These are phyloP conservation scores for Citrus reticulata DNA, from an alignment of 345 rosid genomes.

Conservation along the genomic window DNA sequence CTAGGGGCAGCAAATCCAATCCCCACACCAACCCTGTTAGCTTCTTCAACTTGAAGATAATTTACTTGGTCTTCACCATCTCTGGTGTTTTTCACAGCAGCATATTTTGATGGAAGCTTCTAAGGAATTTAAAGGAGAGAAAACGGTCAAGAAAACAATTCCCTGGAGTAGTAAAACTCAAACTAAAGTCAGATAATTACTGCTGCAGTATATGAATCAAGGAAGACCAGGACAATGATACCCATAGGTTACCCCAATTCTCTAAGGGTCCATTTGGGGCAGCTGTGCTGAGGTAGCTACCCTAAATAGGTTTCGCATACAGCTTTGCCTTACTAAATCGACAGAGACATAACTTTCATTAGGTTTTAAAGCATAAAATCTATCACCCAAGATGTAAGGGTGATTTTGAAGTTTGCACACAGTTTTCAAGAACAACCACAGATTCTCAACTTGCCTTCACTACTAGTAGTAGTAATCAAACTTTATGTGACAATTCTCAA, in stretches of 20 bases:
- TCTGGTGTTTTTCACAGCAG: conserved; percentile 30
- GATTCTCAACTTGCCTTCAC: background rate
- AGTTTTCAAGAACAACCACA: background rate
- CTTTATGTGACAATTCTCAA: background rate
- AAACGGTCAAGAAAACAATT: background rate
- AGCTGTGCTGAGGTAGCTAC: no score
- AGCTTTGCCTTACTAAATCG: background rate
- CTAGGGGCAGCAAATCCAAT: conserved; percentile 30
- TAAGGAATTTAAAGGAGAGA: conserved; percentile 6
- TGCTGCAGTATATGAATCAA: background rate
- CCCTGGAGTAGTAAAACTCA: background rate
- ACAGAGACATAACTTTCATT: background rate
- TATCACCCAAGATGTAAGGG: background rate
- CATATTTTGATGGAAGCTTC: conserved; percentile 37
- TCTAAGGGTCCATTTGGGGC: background rate
- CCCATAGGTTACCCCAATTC: background rate
- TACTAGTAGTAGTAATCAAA: background rate
- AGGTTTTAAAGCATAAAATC: background rate
- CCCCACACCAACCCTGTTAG: conserved; percentile 45
- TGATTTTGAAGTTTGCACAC: background rate
- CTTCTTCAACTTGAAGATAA: conserved; percentile 50
- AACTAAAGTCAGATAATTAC: background rate
- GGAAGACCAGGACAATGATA: background rate
- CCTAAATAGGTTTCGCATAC: background rate
- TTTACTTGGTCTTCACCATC: conserved; percentile 27